Evolutionary conservation across 2,329 filamentous ascomycete genomes (phyloP).

Genomic region (Ascochyta viciae-villosae): DNA sequence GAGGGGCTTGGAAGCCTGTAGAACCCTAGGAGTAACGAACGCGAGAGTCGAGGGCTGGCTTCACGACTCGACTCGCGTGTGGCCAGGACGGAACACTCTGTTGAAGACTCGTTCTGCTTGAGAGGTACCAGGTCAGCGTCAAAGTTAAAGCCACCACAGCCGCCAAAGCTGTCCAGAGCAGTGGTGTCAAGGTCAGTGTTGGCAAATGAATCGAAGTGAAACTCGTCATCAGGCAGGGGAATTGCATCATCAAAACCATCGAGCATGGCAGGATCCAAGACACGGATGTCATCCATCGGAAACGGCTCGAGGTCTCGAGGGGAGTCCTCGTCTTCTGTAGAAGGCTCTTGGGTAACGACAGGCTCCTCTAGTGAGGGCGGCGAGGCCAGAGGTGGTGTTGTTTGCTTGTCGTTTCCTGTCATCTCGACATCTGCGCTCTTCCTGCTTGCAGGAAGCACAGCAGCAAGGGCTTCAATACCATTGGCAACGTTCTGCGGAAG

Average conservation of each 20-base stretch:
- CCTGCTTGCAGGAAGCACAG: constrained; percentile 43
- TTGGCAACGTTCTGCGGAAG: constrained; percentile 42
- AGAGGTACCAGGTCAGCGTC: constrained; percentile 29
- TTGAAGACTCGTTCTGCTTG: constrained; percentile 26
- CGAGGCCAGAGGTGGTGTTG: constrained; percentile 28
- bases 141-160: constrained; percentile 29
- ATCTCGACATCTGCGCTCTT: constrained; percentile 26
- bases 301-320: constrained; percentile 35
- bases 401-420: constrained; percentile 20
- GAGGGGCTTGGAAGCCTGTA: constrained; percentile 47
- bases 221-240: constrained; percentile 32
- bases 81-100: constrained; percentile 18
- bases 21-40: constrained; percentile 50
- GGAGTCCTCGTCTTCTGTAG: constrained; percentile 36
- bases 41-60: constrained; percentile 39
- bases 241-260: constrained; percentile 34
- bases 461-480: constrained; percentile 47
- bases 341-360: constrained; percentile 27
- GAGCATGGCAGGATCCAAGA: constrained; percentile 33
- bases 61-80: constrained; percentile 28
- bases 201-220: constrained; percentile 36
- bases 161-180: constrained; percentile 9
- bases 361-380: constrained; percentile 31
- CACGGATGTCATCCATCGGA: constrained; percentile 33
- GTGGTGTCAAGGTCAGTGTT: constrained; percentile 35